Percentiles rank a stretch among this genome's conserved stretches.
Conservation (phyloP, 129 eudicot species). For the Smallanthus sonchifolius region DNA sequence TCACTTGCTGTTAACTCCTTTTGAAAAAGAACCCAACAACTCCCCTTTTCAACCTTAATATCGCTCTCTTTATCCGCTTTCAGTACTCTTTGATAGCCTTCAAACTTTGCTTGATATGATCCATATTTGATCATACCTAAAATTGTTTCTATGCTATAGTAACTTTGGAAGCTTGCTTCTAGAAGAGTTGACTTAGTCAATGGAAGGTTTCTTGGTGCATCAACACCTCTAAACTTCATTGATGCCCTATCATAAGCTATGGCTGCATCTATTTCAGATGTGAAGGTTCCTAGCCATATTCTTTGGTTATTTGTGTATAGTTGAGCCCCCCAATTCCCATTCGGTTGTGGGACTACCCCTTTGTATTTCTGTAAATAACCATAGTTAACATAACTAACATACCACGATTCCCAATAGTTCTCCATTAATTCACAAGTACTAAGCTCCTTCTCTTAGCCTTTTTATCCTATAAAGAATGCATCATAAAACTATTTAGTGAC, state of each 20-base stretch:
- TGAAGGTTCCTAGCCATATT: constrained; percentile 85
- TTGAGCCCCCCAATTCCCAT: constrained; percentile 90
- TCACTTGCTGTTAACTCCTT: constrained; percentile 90
- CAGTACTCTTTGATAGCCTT: constrained; percentile 31
- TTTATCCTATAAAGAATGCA: background rate
- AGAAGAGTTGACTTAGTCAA: constrained; percentile 36
- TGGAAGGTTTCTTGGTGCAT: constrained; percentile 54
- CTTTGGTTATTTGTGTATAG: constrained; percentile 66
- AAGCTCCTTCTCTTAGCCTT: background rate
- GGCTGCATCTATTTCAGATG: constrained; percentile 62
- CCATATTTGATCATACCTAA: constrained; percentile 73
- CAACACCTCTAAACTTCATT: constrained; percentile 45
- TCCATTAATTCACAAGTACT: constrained; percentile 18
- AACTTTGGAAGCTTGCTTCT: constrained; percentile 57
- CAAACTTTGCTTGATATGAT: constrained; percentile 54
- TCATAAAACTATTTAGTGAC: background rate
- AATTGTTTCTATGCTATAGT: constrained; percentile 32
- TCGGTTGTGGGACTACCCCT: constrained; percentile 67
- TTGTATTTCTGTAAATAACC: constrained; percentile 45
- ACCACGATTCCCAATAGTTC: constrained; percentile 1
- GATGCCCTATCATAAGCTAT: constrained; percentile 77
- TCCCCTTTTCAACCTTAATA: constrained; percentile 5
- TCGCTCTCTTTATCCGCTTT: background rate
- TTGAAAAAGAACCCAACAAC: constrained; percentile 44
- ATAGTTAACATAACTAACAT: background rate